A percentile compares a stretch with the other conserved stretches of the same genome.
Conservation (phyloP, 352 stramenopile genomes). For the Globisporangium megalacanthum region DNA sequence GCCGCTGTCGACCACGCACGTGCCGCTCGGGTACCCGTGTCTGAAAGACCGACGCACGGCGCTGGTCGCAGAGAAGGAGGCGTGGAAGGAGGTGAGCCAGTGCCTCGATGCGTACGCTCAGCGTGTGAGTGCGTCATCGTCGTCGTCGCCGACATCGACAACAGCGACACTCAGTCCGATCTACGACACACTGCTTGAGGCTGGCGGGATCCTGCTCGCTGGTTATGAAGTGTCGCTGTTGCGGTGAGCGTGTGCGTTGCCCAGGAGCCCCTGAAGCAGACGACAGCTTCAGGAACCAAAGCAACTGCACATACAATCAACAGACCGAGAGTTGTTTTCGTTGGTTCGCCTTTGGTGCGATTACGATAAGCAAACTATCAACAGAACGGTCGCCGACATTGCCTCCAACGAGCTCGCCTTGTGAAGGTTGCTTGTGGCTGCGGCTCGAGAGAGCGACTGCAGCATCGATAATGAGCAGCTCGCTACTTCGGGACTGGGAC, state of each 20-base stretch:
- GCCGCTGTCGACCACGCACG: conserved; percentile 23
- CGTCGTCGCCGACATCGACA: conserved; percentile 17
- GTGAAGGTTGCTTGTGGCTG: too few relatives aligned
- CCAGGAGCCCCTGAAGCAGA: too few relatives aligned
- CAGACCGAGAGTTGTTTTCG: not conserved
- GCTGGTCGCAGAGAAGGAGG: conserved; percentile 57
- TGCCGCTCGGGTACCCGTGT: conserved; percentile 63
- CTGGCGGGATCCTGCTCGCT: conserved; percentile 68
- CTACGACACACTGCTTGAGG: conserved; percentile 73
- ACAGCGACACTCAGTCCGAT: conserved; percentile 32
- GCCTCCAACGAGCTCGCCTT: too few relatives aligned
- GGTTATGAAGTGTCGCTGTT: conserved; percentile 59
- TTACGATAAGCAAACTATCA: too few relatives aligned
- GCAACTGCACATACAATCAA: too few relatives aligned
- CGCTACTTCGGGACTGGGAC: conserved; percentile 60
- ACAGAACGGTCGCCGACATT: too few relatives aligned
- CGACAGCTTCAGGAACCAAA: too few relatives aligned
- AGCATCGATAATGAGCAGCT: conserved; percentile 19
- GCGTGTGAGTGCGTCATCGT: conserved; percentile 48
- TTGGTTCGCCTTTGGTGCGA: not conserved
- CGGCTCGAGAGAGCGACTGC: too few relatives aligned
- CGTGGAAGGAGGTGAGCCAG: conserved; percentile 75
- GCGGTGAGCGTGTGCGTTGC: not conserved
- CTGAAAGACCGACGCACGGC: conserved; percentile 49
- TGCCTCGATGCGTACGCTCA: conserved; percentile 79